Percentiles rank a stretch among this genome's conserved stretches.
Evolutionary conservation across 2,329 filamentous ascomycete species (phyloP).

Genomic region (Myrmaecium sp.): DNA sequence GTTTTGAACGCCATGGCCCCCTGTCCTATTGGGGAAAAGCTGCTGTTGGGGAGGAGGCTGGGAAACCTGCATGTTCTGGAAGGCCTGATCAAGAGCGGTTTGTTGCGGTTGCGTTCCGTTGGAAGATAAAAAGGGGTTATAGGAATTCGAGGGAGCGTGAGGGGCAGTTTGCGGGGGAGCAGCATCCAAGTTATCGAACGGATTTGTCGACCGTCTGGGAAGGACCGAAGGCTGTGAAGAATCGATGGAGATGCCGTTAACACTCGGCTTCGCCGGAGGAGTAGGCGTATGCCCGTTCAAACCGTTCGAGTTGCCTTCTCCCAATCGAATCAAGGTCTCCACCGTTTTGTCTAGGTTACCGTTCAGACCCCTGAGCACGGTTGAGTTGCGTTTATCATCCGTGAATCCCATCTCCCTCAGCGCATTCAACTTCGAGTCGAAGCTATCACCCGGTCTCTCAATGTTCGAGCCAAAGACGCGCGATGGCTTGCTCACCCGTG

Average conservation of each 20-base stretch:
- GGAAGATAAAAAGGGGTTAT: slow-evolving; percentile 51
- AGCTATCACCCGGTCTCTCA: slow-evolving; percentile 36
- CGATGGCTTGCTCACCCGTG: slow-evolving; percentile 45
- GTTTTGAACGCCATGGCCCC: slow-evolving; percentile 34
- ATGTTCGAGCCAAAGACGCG: slow-evolving; percentile 52
- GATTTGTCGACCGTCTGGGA: slow-evolving; percentile 17
- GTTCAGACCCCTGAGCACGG: slow-evolving; percentile 65
- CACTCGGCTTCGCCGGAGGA: slow-evolving; percentile 30
- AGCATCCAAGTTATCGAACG: slow-evolving; percentile 27
- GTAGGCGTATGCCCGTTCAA: slow-evolving; percentile 17
- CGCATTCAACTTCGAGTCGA: slow-evolving; percentile 59
- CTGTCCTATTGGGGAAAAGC: slow-evolving; percentile 61
- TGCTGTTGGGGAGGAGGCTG: slow-evolving; percentile 28
- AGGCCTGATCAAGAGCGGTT: slow-evolving; percentile 43
- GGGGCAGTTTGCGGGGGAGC: slow-evolving; percentile 18
- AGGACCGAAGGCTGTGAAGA: slow-evolving; percentile 16
- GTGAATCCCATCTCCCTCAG: slow-evolving; percentile 84
- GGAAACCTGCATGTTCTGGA: slow-evolving; percentile 57
- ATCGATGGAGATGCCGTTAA: slow-evolving; percentile 28
- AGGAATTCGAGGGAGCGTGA: slow-evolving; percentile 27
- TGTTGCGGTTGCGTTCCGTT: slow-evolving; percentile 13
- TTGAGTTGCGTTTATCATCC: slow-evolving; percentile 65
- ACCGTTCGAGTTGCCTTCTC: slow-evolving; percentile 43
- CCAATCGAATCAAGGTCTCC: slow-evolving; percentile 67
- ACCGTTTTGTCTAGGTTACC: slow-evolving; percentile 77